Percentiles rank a stretch among this genome's conserved stretches.
phyloP scores from a whole-genome alignment of 495 filamentous ascomycete species.

The Durotheca rogersii region DNA sequence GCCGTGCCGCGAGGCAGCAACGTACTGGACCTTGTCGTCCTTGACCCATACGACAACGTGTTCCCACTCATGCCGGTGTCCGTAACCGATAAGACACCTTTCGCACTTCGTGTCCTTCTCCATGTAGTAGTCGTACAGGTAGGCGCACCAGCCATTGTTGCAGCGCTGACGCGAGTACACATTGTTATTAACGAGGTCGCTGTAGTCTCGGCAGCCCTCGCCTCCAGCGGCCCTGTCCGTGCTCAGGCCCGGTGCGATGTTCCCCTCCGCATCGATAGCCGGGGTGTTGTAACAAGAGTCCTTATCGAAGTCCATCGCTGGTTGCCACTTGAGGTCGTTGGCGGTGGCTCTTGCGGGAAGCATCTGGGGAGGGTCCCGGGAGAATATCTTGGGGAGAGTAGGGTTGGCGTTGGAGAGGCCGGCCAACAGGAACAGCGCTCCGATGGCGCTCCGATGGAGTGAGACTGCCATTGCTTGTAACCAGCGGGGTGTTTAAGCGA shows the following conservation, averaged over 20 bases:
- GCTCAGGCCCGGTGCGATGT: slow-evolving; percentile 11
- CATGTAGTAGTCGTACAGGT: slow-evolving; percentile 38
- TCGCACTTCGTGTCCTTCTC: slow-evolving; percentile 24
- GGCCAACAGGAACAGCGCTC: not conserved
- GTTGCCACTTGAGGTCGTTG: slow-evolving; percentile 5
- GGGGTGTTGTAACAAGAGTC: slow-evolving; percentile 38
- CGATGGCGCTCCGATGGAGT: not conserved
- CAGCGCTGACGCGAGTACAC: slow-evolving; percentile 35
- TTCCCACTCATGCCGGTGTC: slow-evolving; percentile 39
- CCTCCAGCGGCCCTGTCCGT: not conserved
- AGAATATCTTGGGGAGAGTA: not conserved
- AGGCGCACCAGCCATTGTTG: slow-evolving; percentile 35
- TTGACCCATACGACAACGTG: slow-evolving; percentile 32
- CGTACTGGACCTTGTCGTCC: slow-evolving; percentile 15
- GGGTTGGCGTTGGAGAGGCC: not conserved
- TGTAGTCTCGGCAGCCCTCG: slow-evolving; percentile 20
- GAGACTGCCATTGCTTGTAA: not conserved
- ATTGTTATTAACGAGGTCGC: slow-evolving; percentile 31
- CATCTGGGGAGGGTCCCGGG: not conserved
- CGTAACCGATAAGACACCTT: slow-evolving; percentile 8
- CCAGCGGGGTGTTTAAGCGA: not conserved
- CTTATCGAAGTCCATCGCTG: slow-evolving; percentile 37
- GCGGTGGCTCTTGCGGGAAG: not conserved
- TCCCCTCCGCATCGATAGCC: slow-evolving; percentile 29
- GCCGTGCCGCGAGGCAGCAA: slow-evolving; percentile 26